These are phyloP conservation scores for Cytospora piceae DNA, from an alignment of 2,329 filamentous ascomycete genomes.

Conservation along the genomic window DNA sequence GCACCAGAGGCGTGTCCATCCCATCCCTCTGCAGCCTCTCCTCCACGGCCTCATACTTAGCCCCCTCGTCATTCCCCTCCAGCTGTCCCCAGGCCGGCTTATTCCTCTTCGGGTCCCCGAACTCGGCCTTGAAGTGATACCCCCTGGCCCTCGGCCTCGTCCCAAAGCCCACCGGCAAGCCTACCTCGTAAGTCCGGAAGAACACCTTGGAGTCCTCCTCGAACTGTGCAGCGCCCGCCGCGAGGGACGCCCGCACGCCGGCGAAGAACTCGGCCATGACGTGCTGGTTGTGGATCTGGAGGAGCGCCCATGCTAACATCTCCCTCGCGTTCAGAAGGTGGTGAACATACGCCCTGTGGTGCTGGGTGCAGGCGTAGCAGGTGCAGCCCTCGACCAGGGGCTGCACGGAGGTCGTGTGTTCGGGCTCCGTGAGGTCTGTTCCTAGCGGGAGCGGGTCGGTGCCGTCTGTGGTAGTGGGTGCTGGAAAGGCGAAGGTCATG, in stretches of 20 bases:
- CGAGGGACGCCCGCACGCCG: slow-evolving; percentile 68
- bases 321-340: slow-evolving; percentile 90
- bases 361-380: slow-evolving; percentile 83
- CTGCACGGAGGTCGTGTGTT: slow-evolving; percentile 63
- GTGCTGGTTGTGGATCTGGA: slow-evolving; percentile 90
- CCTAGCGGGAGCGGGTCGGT: slow-evolving; percentile 60
- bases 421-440: slow-evolving; percentile 73
- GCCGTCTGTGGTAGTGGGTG: slow-evolving; percentile 33
- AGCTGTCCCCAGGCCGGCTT: slow-evolving; percentile 67
- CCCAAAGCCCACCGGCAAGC: slow-evolving; percentile 75
- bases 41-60: slow-evolving; percentile 35
- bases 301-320: slow-evolving; percentile 92
- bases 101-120: slow-evolving; percentile 69
- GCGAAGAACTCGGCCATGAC: slow-evolving; percentile 74
- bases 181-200: slow-evolving; percentile 62
- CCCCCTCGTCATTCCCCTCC: slow-evolving; percentile 34
- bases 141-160: slow-evolving; percentile 78
- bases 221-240: slow-evolving; percentile 60
- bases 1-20: slow-evolving; percentile 53
- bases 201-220: slow-evolving; percentile 53
- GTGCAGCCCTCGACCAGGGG: slow-evolving; percentile 67
- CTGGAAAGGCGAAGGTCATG: slow-evolving; percentile 76
- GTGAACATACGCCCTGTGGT: slow-evolving; percentile 85
- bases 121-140: slow-evolving; percentile 78
- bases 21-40: slow-evolving; percentile 50